Base-by-base conservation (phyloP, 2,329 filamentous ascomycete genomes). In the Beauveria varroae region DNA sequence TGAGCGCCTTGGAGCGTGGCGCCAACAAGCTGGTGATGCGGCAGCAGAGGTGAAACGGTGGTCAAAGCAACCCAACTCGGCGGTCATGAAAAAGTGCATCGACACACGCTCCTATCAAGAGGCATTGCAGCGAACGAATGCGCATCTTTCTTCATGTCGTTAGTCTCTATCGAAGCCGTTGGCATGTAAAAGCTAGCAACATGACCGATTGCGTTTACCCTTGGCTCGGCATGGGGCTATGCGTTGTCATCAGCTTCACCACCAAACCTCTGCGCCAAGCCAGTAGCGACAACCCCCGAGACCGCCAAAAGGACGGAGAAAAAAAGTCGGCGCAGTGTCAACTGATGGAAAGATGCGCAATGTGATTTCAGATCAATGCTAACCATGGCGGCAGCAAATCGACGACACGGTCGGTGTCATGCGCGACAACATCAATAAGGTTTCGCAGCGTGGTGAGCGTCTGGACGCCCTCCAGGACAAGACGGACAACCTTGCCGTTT, bases 391-490 rank as follows among this genome's bases (percentile, higher is more conserved):
- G 30, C 74, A 99, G 95, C 90, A 98, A 96, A 96, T 99, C 77
- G 89, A 98, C 75, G 90, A 93, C 72, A 96, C 93, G 57, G 91
- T 97, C 70, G 88, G 88, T 72, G 90, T 95, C 67, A 97, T 99
- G 93, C 87, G 90, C 71, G 88, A 96, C 75, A 99, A 99, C 80
- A 96, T 99, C 82, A 92, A 93, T 81, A 96, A 95, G 78, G 91
- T 96, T 65, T 92, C 90, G 49, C 88, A 97, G 77, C 92, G 95
- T 82, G 95, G 95, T 73, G 90, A 92, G 72, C 86, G 88, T 68
- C 85, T 97, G 64, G 90, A 96, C 75, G 87, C 87, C 55, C 86
- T 97, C 64, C 90, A 96, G 79, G 89, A 95, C 76, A 96, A 96
- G 84, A 97, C 90, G 67, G 87, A 97, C 79, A 96, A 96, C 78